Base-by-base conservation (phyloP, 371 early-diverging fungal species). In the Smittium mucronatum region DNA sequence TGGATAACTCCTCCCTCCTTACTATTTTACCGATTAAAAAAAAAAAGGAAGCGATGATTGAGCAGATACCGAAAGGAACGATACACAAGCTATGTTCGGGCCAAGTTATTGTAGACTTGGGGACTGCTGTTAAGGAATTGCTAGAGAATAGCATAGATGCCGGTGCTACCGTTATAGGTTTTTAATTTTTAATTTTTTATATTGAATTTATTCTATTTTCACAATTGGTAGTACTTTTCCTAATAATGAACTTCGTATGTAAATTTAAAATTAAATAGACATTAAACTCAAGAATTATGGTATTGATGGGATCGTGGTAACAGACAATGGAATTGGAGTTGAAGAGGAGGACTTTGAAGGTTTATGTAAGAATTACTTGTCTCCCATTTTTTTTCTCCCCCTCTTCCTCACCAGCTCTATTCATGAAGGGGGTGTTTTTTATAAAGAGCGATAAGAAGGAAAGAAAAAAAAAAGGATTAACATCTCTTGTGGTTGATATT, bases 81-180 rank as follows among this genome's bases (percentile, higher is more conserved):
- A 32, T 65, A 30, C 34, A 88, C 70, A 77, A 83, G 69, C 88
- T 96, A 64, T 94, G 94, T 71, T 91, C 95, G 2, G 93, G 91
- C 0, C 97, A 96, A 70, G 95, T 94, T 28, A 86, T 96, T 29
- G 77, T 91, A n/a, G 93, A 94, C 75, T 82, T 96, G 36, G 83
- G 89, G 1, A 89, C 87, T 0, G 87, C 93, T 17, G 85, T 89
- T 17, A 95, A 99, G 80, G 99, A 99, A 76, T 79, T 99, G 17
- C 80, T 99, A 25, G 99, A 99, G 75, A 99, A 99, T 79, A 87
- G 91, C 60, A 72, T 99, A 29, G 99, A 99, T 78, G 94, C 99
- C 0, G 85, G 87, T 0, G 87, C 98, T 1, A 90, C 91, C 0
- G 58, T 75, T 2, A 86, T 99, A 36, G 93, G 89, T 87, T 83